Evolutionary conservation across 768 basidiomycete genomes (phyloP), one percentile per base, ranked within the genome.

Genomic region (Candolleomyces eurysporus): DNA sequence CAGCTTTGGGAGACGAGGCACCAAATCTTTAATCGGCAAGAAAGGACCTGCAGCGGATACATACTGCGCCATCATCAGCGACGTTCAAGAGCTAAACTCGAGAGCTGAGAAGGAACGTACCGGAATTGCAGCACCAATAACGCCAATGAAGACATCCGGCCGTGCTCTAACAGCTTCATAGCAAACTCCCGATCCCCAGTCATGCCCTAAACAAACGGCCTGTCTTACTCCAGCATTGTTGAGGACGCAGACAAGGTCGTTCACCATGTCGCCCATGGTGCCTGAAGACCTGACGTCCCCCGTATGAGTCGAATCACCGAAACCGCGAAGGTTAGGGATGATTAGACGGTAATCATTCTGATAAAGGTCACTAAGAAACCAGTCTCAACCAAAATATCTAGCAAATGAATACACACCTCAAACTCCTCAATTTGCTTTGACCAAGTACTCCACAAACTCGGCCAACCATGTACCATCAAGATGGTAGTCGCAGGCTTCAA

Each of bases 381-480:
- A 30, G 21, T 53, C 52, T 60, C 22, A 19, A n/a, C 42, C 36
- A 36, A 19, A 13, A 40, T 43, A 59, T 21, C 14, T 17, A 19
- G 13, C 7, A 14, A 17, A 14, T 14, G 45, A 19, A 22, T 17
- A 63, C 68, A 36, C 64, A 82, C 89, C 75, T 86, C 71, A 69
- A 91, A 87, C 62, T 84, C 81, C 55, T 83, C 73, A 17, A 92
- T 90, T 68, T 92, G 90, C 36, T 80, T 81, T 40, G 85, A 79
- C 90, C 90, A 92, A 19, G 81, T 82, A 58, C 84, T 87, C 90
- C 90, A 92, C 4, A 91, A 70, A 64, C 85, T 81, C 0, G 90
- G 90, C 90, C 90, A 92, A 3, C 90, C 90, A 65, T 92, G 90
- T 0, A 91, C 84, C 79, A 92, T 80, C 32, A 92, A 52, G 3